A percentile compares a stretch with the other conserved stretches of the same genome.
Evolutionary conservation across 2,329 filamentous ascomycete genomes (phyloP).

Genomic region (Sclerotinia borealis): DNA sequence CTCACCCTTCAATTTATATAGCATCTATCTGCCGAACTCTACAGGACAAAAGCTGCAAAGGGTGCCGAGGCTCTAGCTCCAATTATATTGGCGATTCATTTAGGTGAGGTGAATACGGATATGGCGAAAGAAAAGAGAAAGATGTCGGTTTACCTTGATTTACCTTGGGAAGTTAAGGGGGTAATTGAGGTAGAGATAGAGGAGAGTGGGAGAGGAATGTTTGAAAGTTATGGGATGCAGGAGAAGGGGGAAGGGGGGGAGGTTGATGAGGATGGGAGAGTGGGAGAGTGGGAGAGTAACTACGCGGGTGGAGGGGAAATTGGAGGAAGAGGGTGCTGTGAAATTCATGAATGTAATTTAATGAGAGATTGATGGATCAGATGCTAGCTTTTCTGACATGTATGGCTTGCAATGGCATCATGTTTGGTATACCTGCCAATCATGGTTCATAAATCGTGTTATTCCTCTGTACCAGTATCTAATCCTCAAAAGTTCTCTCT

Average conservation of each 20-base stretch:
- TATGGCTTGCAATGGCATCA: too few species aligned
- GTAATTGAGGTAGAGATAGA: not conserved
- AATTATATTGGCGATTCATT: not conserved
- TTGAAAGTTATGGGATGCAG: not conserved
- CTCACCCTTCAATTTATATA: not conserved
- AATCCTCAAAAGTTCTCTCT: too few species aligned
- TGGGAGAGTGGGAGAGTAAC: not conserved
- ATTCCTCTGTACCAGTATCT: too few species aligned
- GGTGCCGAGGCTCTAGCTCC: not conserved
- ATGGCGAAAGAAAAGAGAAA: conserved; percentile 4
- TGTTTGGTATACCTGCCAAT: too few species aligned
- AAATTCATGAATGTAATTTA: too few species aligned
- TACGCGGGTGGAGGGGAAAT: not conserved
- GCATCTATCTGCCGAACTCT: not conserved
- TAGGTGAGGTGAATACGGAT: not conserved
- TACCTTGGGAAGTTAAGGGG: not conserved
- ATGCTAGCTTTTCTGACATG: too few species aligned
- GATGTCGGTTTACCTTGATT: too few species aligned
- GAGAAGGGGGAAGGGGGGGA: conserved; percentile 2
- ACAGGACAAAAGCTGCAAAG: not conserved
- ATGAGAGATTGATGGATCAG: too few species aligned
- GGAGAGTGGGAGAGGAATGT: not conserved
- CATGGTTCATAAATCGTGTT: too few species aligned
- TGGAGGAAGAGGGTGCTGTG: not conserved
- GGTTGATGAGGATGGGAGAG: not conserved